Evolutionary conservation across 169 alveolate species (phyloP).

Genomic region (Eimeria brunetti): DNA sequence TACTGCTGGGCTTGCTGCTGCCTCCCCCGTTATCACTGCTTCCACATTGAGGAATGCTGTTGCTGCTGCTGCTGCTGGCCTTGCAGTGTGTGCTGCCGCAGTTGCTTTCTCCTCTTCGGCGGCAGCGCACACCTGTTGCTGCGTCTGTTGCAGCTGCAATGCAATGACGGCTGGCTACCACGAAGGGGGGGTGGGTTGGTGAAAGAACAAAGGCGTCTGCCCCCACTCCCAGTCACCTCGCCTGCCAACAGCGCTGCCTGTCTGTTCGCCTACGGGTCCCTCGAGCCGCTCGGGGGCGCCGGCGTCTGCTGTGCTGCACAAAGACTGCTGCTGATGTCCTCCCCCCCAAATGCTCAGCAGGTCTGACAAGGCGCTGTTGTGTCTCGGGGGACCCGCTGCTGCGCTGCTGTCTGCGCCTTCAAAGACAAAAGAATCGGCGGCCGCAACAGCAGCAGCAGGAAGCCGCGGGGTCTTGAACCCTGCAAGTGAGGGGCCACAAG

Average conservation of each 20-base stretch:
- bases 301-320: slow-evolving; percentile 7
- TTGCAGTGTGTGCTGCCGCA: not conserved
- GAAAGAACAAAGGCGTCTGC: slow-evolving; percentile 39
- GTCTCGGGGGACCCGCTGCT: not conserved
- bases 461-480: slow-evolving; percentile 16
- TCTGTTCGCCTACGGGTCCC: slow-evolving; percentile 41
- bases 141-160: slow-evolving; percentile 3
- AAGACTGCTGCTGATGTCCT: slow-evolving; percentile 19
- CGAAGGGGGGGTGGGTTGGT: slow-evolving; percentile 33
- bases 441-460: not conserved
- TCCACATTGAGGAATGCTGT: slow-evolving; percentile 8
- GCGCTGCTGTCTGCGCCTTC: slow-evolving; percentile 5
- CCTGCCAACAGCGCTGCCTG: slow-evolving; percentile 24
- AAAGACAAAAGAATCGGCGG: slow-evolving; percentile 3
- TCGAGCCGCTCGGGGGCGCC: not conserved
- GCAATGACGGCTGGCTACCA: slow-evolving; percentile 20
- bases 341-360: slow-evolving; percentile 44
- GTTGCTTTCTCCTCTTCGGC: not conserved
- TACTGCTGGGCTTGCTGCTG: slow-evolving; percentile 13
- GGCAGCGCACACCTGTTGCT: not conserved
- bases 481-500: not conserved
- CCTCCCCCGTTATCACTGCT: not conserved
- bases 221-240: slow-evolving; percentile 57
- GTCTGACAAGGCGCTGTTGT: not conserved
- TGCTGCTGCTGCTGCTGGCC: slow-evolving; percentile 18